These are phyloP conservation scores for Vaccinium vitisidaea DNA, from an alignment of 148 eudicot genomes.

Conservation along the genomic window DNA sequence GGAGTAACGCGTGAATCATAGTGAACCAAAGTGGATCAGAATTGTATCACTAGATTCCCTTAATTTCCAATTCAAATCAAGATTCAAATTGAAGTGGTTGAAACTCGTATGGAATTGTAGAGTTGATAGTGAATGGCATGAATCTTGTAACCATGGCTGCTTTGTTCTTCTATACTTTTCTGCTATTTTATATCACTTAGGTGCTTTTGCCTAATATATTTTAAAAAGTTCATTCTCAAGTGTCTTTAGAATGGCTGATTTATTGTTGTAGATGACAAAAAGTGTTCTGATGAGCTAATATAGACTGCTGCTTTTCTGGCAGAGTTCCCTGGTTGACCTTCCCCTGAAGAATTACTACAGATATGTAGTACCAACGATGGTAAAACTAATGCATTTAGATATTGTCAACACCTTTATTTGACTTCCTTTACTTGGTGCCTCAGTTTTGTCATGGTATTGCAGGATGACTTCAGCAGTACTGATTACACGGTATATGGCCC, in stretches of 20 bases:
- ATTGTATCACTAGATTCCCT: not conserved
- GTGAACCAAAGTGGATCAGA: not conserved
- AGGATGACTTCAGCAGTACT: conserved; percentile 91
- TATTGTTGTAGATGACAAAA: not conserved
- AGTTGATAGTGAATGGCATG: not conserved
- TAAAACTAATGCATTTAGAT: conserved; percentile 26
- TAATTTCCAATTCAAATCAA: not conserved
- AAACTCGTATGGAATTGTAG: not conserved
- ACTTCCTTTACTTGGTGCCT: conserved; percentile 15
- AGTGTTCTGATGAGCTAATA: conserved; percentile 4
- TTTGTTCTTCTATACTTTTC: not conserved
- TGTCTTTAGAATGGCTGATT: not conserved
- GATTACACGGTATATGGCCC: conserved; percentile 83
- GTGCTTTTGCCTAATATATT: not conserved
- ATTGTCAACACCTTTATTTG: conserved; percentile 1
- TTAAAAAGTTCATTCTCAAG: not conserved
- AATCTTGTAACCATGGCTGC: not conserved
- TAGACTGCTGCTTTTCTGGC: conserved; percentile 31
- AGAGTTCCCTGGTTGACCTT: conserved; percentile 97
- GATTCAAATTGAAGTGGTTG: not conserved
- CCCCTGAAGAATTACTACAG: conserved; percentile 96
- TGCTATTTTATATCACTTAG: not conserved
- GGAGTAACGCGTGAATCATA: not conserved
- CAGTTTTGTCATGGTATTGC: conserved; percentile 28
- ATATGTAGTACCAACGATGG: conserved; percentile 88